Evolutionary conservation across 2,329 filamentous ascomycete genomes (phyloP), one percentile per base, ranked within the genome.

Genomic region (Gnomoniopsis sp.): DNA sequence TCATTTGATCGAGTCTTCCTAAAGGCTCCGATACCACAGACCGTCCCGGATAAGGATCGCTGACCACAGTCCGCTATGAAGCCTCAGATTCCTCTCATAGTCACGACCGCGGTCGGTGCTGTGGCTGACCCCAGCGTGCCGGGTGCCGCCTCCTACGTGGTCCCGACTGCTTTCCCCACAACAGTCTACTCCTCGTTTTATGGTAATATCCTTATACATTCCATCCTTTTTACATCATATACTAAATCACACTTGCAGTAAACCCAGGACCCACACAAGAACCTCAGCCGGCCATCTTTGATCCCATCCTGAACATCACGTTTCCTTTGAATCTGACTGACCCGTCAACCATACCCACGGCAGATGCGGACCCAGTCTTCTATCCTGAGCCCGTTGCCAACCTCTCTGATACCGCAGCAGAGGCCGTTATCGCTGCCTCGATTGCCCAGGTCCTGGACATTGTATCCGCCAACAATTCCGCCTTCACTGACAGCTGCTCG

Each of bases 271-370:
- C 71, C 15, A 71, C 68, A 11, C 66, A 64, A 43, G 67, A 72
- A 64, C 69, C 70, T 3, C 69, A 72, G 55, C 70, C 70, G 2
- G 76, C 75, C 15, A 66, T 86, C 3, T 73, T 76, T 60, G 82
- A 86, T 67, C 79, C 80, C 0, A 70, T 84, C 30, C 67, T 84
- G 49, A 80, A 84, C 62, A 73, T 77, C 61, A 84, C 79, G 2
- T 85, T 75, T 58, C 80, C 80, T 1, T 69, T 76, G 34, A 81
- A 83, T 61, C 67, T 86, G 53, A 86, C 83, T 0, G 74, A 82
- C 65, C 82, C 82, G 1, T 70, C 76, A 33, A 78, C 73, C 1
- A 78, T 85, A 41, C 81, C 82, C 8, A 70, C 72, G 1, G 66
- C 74, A 14, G 76, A 79, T 57, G 62, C 70, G 7, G 82, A 86